phyloP scores from a whole-genome alignment of 228 moss, liverwort and hornwort species.

The Sphagnum fallax region DNA sequence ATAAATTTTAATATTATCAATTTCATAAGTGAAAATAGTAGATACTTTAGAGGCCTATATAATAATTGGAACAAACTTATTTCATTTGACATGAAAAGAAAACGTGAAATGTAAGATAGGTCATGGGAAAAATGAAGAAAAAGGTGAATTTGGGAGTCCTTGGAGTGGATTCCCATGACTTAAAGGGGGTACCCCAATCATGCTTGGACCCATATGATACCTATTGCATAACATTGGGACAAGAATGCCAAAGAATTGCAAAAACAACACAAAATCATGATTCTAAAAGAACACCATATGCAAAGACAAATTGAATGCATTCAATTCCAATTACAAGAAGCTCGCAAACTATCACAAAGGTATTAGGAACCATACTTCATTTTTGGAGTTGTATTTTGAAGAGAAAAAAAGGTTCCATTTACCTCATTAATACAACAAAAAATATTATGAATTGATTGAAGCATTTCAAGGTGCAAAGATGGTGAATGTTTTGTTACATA shows the following conservation, averaged over 20 bases:
- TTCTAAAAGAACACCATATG: not conserved
- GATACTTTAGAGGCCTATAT: too few species aligned
- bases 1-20: too few species aligned
- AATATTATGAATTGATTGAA: not conserved
- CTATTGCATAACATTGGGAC: not conserved
- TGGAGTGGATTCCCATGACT: too few species aligned
- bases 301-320: not conserved
- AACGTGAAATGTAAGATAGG: too few species aligned
- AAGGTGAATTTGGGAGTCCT: too few species aligned
- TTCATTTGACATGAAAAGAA: too few species aligned
- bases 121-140: too few species aligned
- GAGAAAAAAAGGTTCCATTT: not conserved
- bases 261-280: not conserved
- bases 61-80: too few species aligned
- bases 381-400: not conserved
- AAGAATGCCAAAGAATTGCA: not conserved
- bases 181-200: too few species aligned
- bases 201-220: not conserved
- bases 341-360: not conserved
- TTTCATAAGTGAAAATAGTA: too few species aligned
- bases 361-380: not conserved
- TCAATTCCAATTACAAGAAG: not conserved
- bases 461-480: not conserved
- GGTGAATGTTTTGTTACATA: not conserved
- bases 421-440: not conserved